phyloP scores from a whole-genome alignment of 2,329 filamentous ascomycete species.

The Xylaria digitata region DNA sequence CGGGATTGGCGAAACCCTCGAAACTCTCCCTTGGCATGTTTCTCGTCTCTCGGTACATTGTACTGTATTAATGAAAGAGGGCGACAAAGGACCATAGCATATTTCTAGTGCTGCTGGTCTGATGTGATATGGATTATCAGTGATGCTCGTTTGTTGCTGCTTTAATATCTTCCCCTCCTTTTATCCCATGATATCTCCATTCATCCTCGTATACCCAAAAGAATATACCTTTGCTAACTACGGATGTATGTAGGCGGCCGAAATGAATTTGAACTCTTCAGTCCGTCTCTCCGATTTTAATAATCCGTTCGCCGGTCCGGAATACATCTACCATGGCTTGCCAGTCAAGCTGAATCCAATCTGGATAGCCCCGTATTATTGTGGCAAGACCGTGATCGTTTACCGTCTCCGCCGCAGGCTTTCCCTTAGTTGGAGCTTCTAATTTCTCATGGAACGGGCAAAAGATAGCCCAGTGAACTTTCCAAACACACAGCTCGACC shows the following conservation, averaged over 20 bases:
- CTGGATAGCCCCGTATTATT: slow-evolving; percentile 34
- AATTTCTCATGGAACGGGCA: slow-evolving; percentile 55
- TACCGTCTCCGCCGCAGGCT: slow-evolving; percentile 35
- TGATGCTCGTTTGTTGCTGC: not conserved
- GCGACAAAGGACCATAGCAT: not conserved
- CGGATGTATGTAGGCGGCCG: not conserved
- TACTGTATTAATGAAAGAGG: not conserved
- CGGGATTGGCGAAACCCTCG: slow-evolving; percentile 4
- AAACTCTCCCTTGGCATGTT: slow-evolving; percentile 19
- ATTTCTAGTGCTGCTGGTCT: not conserved
- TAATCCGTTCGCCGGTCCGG: slow-evolving; percentile 26
- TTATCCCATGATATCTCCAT: not conserved
- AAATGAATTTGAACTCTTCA: not conserved
- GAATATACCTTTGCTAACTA: not conserved
- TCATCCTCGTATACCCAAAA: not conserved
- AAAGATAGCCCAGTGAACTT: slow-evolving; percentile 53
- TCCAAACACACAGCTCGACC: slow-evolving; percentile 54
- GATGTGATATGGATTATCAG: slow-evolving; percentile 5
- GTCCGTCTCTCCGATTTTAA: slow-evolving; percentile 32
- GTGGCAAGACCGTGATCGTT: slow-evolving; percentile 42
- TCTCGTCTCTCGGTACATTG: not conserved
- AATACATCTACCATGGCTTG: slow-evolving; percentile 28
- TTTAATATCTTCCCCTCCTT: not conserved
- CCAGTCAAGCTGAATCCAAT: slow-evolving; percentile 38
- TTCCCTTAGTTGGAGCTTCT: slow-evolving; percentile 25